Percentiles rank a stretch among this genome's conserved stretches.
These are phyloP conservation scores for Apostasia shenzhenica DNA, from an alignment of 106 monocot genomes.

Conservation along the genomic window DNA sequence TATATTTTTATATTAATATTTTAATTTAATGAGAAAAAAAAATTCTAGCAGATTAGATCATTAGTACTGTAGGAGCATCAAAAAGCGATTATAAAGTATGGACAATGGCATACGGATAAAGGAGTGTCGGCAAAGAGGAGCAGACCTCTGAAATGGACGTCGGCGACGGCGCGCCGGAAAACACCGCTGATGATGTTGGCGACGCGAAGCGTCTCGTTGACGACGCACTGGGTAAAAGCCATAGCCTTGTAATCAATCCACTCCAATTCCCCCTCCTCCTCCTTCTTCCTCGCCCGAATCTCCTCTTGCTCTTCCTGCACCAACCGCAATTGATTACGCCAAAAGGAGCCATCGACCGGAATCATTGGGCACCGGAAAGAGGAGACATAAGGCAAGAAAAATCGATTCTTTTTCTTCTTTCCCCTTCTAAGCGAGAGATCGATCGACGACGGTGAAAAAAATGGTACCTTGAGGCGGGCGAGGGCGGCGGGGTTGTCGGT, in stretches of 20 bases:
- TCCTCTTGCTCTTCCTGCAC: constrained; percentile 62
- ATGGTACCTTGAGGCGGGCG: constrained; percentile 37
- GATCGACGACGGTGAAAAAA: too few species aligned
- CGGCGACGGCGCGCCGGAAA: constrained; percentile 66
- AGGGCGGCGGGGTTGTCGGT: constrained; percentile 61
- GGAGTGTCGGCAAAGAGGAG: neutral
- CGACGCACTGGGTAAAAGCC: constrained; percentile 89
- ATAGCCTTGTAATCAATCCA: constrained; percentile 96
- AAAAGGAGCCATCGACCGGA: neutral
- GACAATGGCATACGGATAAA: neutral
- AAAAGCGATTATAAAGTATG: too few species aligned
- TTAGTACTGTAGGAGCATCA: too few species aligned
- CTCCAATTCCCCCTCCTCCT: constrained; percentile 31
- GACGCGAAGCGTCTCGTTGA: constrained; percentile 85
- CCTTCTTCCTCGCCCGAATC: constrained; percentile 48
- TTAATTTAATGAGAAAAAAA: too few species aligned
- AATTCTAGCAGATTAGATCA: too few species aligned
- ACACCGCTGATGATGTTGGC: constrained; percentile 86
- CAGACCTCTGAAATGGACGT: constrained; percentile 73
- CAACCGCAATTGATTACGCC: neutral
- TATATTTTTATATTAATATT: too few species aligned
- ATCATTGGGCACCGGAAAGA: neutral
- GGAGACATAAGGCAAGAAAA: neutral
- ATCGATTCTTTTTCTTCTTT: neutral
- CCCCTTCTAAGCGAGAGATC: neutral